Base-by-base conservation (phyloP, 1,284 basidiomycete genomes). In the Inonotus hispidus region DNA sequence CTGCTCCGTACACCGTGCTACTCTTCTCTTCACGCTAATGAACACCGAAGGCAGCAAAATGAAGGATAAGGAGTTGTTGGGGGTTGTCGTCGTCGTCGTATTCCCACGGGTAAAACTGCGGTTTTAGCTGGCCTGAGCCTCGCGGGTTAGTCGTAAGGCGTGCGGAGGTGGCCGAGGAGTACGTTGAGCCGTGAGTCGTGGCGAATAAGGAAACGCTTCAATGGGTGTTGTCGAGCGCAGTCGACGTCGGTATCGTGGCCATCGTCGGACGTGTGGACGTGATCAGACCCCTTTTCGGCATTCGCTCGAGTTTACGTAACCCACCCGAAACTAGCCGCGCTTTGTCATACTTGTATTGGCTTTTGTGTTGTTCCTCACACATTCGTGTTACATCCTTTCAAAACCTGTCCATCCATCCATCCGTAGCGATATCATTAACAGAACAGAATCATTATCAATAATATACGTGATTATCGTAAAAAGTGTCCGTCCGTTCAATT, bases 191-290 rank as follows among this genome's bases (percentile, higher is more conserved):
- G 57, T 49, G 57, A 41, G 19, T 59, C 38, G 57, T 6, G 49
- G 8, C n/a, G 32, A 16, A 21, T 11, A 37, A 41, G 13, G 29
- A 47, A 10, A 35, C 14, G 57, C 1, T 25, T 25, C 19, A 32
- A 37, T 41, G 35, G 14, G 39, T 35, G 57, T 53, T 29, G 57
- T 52, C 47, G 57, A 43, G 45, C 50, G 57, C 25, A 27, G 45
- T 35, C 50, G 49, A 53, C 57, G 57, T 52, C 57, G 57, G 57
- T 47, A 53, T 52, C 57, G 57, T 59, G 47, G 29, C 57, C 38
- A 32, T 13, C 49, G 57, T 38, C n/a, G 37, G 35, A 27, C 32
- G n/a, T 37, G 32, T 58, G 46, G 52, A 16, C 52, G 46, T 49
- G 46, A 49, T 49, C 21, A 25, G 13, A 5, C 11, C 45, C 56